phyloP scores from a whole-genome alignment of 1,139 yeast species.

The Yamadazyma buinensis region DNA sequence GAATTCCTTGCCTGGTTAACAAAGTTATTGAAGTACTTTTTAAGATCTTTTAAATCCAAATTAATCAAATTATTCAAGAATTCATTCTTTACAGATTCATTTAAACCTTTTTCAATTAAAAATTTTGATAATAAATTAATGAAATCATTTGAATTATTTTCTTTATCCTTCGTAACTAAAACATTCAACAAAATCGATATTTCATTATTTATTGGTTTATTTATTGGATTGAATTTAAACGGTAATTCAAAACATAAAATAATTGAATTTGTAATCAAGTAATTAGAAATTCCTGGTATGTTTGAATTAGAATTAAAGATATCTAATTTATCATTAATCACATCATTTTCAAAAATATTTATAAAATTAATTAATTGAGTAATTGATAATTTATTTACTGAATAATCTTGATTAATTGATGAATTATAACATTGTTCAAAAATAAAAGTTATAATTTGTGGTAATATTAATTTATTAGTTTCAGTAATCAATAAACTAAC shows the following conservation, averaged over 20 bases:
- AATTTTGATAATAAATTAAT: constrained; percentile 50
- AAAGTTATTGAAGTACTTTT: constrained; percentile 60
- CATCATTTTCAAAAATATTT: constrained; percentile 52
- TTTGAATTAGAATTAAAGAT: constrained; percentile 51
- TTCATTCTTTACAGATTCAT: constrained; percentile 51
- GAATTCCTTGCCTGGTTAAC: no score
- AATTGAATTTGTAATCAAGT: constrained; percentile 64
- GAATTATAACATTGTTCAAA: constrained; percentile 62
- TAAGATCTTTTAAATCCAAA: constrained; percentile 55
- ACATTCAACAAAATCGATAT: constrained; percentile 67
- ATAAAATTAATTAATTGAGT: constrained; percentile 67
- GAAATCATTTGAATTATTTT: constrained; percentile 37
- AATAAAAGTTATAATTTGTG: constrained; percentile 59
- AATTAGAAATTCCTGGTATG: constrained; percentile 70
- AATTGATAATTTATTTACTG: constrained; percentile 66
- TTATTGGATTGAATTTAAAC: constrained; percentile 61
- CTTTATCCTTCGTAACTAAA: constrained; percentile 46
- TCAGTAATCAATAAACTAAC: constrained; percentile 73
- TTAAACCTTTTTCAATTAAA: constrained; percentile 59
- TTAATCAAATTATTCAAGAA: constrained; percentile 55
- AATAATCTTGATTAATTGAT: constrained; percentile 12
- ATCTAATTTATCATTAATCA: constrained; percentile 52
- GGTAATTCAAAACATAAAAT: constrained; percentile 77
- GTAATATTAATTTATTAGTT: constrained; percentile 60
- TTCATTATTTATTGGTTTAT: constrained; percentile 72